A percentile compares a stretch with the other conserved stretches of the same genome.
phyloP scores from a whole-genome alignment of 345 rosid genomes.

The Microcos paniculata region DNA sequence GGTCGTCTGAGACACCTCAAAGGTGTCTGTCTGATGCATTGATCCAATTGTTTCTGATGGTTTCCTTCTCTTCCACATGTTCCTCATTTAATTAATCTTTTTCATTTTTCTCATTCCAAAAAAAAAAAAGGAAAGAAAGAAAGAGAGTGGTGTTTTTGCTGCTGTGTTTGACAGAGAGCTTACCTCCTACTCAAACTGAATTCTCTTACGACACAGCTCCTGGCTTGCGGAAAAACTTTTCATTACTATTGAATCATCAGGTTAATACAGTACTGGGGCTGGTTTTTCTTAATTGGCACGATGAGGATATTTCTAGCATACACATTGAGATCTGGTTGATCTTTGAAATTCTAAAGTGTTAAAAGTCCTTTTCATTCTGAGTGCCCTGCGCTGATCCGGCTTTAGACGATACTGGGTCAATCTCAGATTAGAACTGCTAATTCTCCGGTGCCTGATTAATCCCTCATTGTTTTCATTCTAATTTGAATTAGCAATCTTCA shows the following conservation, averaged over 20 bases:
- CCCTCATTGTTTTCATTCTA: too few species aligned
- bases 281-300: constrained; percentile 19
- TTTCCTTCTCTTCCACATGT: neutral
- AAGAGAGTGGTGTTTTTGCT: neutral
- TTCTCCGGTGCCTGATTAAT: too few species aligned
- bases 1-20: constrained; percentile 63
- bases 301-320: constrained; percentile 23
- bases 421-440: neutral
- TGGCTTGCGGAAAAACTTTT: too few species aligned
- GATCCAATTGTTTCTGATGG: constrained; percentile 49
- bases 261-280: neutral
- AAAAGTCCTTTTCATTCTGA: constrained; percentile 50
- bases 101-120: neutral
- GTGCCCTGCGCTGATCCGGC: constrained; percentile 19
- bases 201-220: constrained; percentile 7
- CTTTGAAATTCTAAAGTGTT: constrained; percentile 15
- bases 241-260: too few species aligned
- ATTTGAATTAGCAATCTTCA: neutral
- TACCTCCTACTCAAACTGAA: constrained; percentile 17
- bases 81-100: neutral
- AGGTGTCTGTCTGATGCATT: constrained; percentile 40
- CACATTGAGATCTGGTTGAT: constrained; percentile 23
- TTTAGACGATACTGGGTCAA: neutral
- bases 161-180: neutral
- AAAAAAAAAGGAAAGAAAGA: too few species aligned